phyloP scores from a whole-genome alignment of 2,329 filamentous ascomycete genomes.

The Myriosclerotinia scirpicola region DNA sequence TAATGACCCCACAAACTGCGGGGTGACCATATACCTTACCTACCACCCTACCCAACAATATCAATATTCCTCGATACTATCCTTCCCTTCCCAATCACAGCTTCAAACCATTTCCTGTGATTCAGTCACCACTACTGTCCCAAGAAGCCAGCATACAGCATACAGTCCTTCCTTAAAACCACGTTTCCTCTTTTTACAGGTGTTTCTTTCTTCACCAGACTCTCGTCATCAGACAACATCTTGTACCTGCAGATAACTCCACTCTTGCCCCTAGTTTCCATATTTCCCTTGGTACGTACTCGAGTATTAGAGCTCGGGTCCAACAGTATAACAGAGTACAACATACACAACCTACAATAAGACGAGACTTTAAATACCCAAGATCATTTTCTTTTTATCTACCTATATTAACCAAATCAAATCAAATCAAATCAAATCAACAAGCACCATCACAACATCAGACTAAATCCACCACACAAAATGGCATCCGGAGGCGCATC shows the following conservation, averaged over 20 bases:
- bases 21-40: too few species aligned
- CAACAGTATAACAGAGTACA: not conserved
- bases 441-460: not conserved
- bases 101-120: not conserved
- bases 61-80: not conserved
- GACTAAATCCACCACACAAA: conserved; percentile 10
- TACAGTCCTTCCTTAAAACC: not conserved
- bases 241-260: conserved; percentile 12
- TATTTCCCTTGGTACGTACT: not conserved
- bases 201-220: not conserved
- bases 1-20: conserved; percentile 9
- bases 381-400: not conserved
- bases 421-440: not conserved
- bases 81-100: not conserved
- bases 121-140: not conserved
- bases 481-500: conserved; percentile 48
- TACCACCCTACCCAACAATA: too few species aligned
- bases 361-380: not conserved
- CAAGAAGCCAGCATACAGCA: not conserved
- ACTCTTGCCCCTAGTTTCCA: conserved; percentile 7
- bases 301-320: not conserved
- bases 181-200: conserved; percentile 15
- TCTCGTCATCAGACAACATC: conserved; percentile 13
- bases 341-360: not conserved
- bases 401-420: not conserved